These are phyloP conservation scores for Pythium volutum DNA, from an alignment of 352 stramenopile species.

Conservation along the genomic window DNA sequence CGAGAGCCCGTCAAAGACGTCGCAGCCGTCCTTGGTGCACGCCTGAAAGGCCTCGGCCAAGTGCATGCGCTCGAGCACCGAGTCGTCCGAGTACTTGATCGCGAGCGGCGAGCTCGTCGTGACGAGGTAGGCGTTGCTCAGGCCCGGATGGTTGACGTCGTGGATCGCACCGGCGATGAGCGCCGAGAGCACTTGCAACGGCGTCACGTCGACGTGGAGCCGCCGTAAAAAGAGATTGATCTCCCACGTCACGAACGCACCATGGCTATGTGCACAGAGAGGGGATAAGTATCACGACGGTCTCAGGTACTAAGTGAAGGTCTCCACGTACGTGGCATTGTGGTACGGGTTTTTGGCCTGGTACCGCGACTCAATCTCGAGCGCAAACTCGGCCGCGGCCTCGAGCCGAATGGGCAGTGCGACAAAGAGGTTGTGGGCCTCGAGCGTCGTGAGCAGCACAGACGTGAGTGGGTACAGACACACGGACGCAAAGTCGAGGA, in stretches of 20 bases:
- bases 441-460: conserved; percentile 59
- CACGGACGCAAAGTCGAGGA: conserved; percentile 43
- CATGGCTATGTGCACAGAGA: conserved; percentile 38
- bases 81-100: conserved; percentile 92
- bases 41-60: conserved; percentile 66
- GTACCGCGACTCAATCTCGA: conserved; percentile 69
- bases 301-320: not conserved
- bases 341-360: conserved; percentile 77
- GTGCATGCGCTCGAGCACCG: conserved; percentile 87
- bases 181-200: conserved; percentile 68
- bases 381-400: conserved; percentile 43
- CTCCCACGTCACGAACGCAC: conserved; percentile 68
- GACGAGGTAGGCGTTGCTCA: conserved; percentile 91
- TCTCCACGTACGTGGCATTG: conserved; percentile 58
- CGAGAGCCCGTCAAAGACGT: conserved; percentile 64
- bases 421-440: conserved; percentile 60
- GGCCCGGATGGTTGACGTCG: conserved; percentile 91
- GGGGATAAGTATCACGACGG: not conserved
- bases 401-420: conserved; percentile 53
- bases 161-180: conserved; percentile 89
- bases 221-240: conserved; percentile 64
- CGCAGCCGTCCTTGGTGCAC: conserved; percentile 60
- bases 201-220: conserved; percentile 34
- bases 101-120: conserved; percentile 80
- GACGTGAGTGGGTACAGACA: conserved; percentile 59